phyloP scores from a whole-genome alignment of 2,329 filamentous ascomycete genomes.

The Epichloe festucae region DNA sequence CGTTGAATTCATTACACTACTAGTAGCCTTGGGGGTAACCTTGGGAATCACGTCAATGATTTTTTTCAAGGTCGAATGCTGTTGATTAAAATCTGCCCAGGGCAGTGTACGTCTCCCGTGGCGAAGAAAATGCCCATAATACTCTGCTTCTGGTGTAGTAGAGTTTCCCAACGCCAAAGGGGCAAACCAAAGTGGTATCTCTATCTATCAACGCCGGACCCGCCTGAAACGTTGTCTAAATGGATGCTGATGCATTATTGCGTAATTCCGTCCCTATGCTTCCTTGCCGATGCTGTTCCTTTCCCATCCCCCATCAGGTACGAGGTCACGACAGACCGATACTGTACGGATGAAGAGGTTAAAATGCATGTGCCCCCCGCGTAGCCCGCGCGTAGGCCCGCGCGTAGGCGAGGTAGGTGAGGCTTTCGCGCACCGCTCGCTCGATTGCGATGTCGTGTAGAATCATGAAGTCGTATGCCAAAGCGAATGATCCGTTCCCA shows the following conservation, averaged over 20 bases:
- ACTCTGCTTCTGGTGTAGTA: slow-evolving; percentile 1
- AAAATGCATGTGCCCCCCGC: not conserved
- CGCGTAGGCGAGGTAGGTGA: not conserved
- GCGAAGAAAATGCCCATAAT: not conserved
- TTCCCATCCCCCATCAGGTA: not conserved
- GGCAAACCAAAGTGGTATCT: slow-evolving; percentile 10
- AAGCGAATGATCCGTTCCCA: not conserved
- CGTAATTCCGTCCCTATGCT: not conserved
- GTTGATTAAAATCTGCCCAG: slow-evolving; percentile 1
- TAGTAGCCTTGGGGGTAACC: not conserved
- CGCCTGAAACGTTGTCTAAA: slow-evolving; percentile 10
- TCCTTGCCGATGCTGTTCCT: not conserved
- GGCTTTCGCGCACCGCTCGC: slow-evolving; percentile 2
- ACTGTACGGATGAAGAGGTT: not conserved
- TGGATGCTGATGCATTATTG: slow-evolving; percentile 3
- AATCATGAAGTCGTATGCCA: slow-evolving; percentile 6
- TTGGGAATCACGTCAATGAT: not conserved
- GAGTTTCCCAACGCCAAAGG: not conserved
- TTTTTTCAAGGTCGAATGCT: not conserved
- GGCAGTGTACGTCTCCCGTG: not conserved
- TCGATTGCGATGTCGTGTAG: slow-evolving; percentile 2
- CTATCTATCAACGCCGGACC: slow-evolving; percentile 12
- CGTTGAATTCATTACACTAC: not conserved
- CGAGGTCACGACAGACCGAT: not conserved
- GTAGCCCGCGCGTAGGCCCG: not conserved